Evolutionary conservation across 208 protist species (phyloP).

Genomic region (Crithidia expoeki): DNA sequence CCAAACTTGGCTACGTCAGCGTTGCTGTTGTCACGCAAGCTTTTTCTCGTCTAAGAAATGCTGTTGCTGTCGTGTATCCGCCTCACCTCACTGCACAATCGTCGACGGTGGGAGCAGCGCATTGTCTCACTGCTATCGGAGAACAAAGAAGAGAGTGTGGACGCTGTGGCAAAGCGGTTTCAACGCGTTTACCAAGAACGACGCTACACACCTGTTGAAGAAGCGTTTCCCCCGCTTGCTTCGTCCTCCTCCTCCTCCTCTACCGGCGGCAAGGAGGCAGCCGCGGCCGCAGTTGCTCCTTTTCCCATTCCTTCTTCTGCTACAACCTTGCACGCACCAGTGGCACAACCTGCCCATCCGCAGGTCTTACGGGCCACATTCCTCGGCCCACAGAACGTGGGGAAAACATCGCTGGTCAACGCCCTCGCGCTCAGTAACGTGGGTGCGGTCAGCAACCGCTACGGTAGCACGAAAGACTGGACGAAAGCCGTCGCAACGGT

Average conservation of each 20-base stretch:
- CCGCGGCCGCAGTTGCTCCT: not conserved
- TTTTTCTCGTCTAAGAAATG: constrained; percentile 8
- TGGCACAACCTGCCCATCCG: constrained; percentile 42
- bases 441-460: constrained; percentile 81
- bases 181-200: constrained; percentile 85
- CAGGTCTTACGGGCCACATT: constrained; percentile 64
- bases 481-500: constrained; percentile 82
- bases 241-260: constrained; percentile 30
- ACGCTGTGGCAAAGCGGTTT: constrained; percentile 76
- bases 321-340: not conserved
- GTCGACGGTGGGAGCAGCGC: constrained; percentile 89
- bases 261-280: not conserved
- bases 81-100: constrained; percentile 54
- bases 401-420: constrained; percentile 92
- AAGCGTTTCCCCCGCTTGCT: constrained; percentile 70
- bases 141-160: constrained; percentile 56
- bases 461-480: constrained; percentile 83
- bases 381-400: constrained; percentile 85
- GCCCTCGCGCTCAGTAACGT: constrained; percentile 82
- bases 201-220: constrained; percentile 81
- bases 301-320: not conserved
- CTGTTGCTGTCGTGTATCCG: constrained; percentile 17
- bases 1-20: too few relatives aligned
- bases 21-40: not conserved
- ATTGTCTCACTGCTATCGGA: constrained; percentile 75